Conservation (phyloP, 805 yeast genomes). For the Metschnikowia corniflorae region DNA sequence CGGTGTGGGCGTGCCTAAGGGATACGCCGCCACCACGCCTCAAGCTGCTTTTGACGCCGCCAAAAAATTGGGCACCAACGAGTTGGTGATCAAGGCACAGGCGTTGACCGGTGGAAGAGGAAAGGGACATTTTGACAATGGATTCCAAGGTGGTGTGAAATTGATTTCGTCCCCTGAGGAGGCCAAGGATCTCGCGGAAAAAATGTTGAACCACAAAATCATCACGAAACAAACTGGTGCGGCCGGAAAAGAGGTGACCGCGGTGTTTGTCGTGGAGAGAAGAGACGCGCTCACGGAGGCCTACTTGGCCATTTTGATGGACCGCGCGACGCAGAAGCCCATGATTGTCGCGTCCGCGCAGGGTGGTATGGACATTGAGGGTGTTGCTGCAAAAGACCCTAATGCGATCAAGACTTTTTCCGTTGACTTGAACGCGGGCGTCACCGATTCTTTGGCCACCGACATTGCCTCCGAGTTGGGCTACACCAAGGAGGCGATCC, state of each 20-base stretch:
- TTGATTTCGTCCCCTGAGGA: constrained; percentile 80
- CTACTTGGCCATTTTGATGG: constrained; percentile 90
- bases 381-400: constrained; percentile 91
- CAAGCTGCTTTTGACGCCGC: constrained; percentile 86
- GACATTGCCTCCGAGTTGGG: constrained; percentile 80
- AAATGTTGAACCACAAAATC: constrained; percentile 89
- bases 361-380: constrained; percentile 99
- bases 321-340: constrained; percentile 86
- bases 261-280: constrained; percentile 93
- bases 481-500: constrained; percentile 69
- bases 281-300: constrained; percentile 94
- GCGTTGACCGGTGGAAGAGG: constrained; percentile 99
- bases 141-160: constrained; percentile 95
- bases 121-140: constrained; percentile 95
- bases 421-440: constrained; percentile 73
- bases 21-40: constrained; percentile 86
- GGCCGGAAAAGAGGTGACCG: constrained; percentile 94
- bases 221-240: constrained; percentile 98
- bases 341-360: constrained; percentile 93
- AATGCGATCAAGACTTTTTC: constrained; percentile 86
- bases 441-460: constrained; percentile 70
- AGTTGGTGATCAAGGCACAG: constrained; percentile 95
- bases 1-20: constrained; percentile 88
- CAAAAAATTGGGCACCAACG: constrained; percentile 66
- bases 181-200: constrained; percentile 78